Evolutionary conservation across 345 rosid genomes (phyloP), one percentile per base, ranked within the genome.

Genomic region (Salix udensis): DNA sequence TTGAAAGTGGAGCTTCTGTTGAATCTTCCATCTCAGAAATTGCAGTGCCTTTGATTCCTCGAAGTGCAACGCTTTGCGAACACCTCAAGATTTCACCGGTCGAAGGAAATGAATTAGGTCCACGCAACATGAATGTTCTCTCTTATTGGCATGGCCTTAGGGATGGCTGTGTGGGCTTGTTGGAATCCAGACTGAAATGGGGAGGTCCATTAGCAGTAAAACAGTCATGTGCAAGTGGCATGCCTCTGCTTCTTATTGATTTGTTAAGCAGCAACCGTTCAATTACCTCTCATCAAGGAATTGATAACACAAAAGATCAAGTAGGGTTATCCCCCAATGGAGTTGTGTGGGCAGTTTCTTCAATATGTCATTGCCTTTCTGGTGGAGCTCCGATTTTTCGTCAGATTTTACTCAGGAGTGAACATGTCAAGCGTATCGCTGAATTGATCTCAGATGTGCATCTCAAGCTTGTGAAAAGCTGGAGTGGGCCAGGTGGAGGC

Each of bases 401-500:
- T 76, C 98, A 93, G 85, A 88, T 94, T 68, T 85, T 91, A 76
- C 77, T 91, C 75, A 88, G 85, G 78, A 83, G 66, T 77, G 98
- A 93, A 74, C 85, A 84, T 68, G 72, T 91, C 77, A 96, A 89
- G 82, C 83, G 85, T 70, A 74, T 93, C 44, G 83, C 78, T 14
- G 83, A 73, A 79, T 88, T 96, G 82, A 80, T 91, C 78, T 87
- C 91, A 76, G 96, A 89, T 76, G 85, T 78, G 58, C 96, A 96
- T 82, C 91, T 96, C 76, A 92, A 91, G 88, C 94, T 89, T 81
- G 90, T 96, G 52, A 91, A 86, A 80, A 78, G 74, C 80, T 96
- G 99, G 98, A 86, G 85, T 84, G 98, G 98, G 61, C 96, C 94
- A 0, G 96, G 94, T 55, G 98, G 98, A 82, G 94, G 98, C 65